These are phyloP conservation scores for Mycena citricolor DNA, from an alignment of 1,284 basidiomycete species.

Conservation along the genomic window DNA sequence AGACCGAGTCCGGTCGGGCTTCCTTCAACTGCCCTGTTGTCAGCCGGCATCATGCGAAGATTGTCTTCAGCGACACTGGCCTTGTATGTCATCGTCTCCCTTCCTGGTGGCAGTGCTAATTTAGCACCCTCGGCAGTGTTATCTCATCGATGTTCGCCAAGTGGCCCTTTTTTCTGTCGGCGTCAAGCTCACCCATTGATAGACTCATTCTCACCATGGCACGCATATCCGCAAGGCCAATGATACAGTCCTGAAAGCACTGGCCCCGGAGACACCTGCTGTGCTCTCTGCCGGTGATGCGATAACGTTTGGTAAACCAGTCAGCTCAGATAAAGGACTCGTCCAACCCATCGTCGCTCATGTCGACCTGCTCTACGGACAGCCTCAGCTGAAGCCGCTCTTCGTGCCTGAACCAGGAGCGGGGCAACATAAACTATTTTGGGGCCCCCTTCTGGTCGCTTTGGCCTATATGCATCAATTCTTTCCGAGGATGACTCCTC, in stretches of 20 bases:
- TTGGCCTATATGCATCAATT: constrained; percentile 47
- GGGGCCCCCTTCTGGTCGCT: constrained; percentile 40
- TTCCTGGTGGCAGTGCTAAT: constrained; percentile 14
- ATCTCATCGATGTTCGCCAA: background rate
- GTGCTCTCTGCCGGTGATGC: constrained; percentile 61
- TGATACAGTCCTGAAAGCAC: constrained; percentile 40
- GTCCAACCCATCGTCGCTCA: constrained; percentile 61
- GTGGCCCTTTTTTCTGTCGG: constrained; percentile 1
- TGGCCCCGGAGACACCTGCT: constrained; percentile 48
- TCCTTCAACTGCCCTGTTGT: constrained; percentile 65
- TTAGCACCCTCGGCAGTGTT: background rate
- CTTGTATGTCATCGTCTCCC: constrained; percentile 24
- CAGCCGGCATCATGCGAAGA: constrained; percentile 64
- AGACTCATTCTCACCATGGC: constrained; percentile 62
- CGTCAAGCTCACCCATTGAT: constrained; percentile 59
- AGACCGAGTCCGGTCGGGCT: constrained; percentile 36
- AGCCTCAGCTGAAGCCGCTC: constrained; percentile 30
- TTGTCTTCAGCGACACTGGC: constrained; percentile 59
- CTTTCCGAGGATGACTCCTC: constrained; percentile 34
- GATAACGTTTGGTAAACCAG: constrained; percentile 71
- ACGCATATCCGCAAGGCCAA: constrained; percentile 54
- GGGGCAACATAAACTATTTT: constrained; percentile 26
- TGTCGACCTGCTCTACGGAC: constrained; percentile 50
- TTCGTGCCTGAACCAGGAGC: constrained; percentile 30
- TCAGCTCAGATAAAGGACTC: constrained; percentile 54